Conservation (phyloP, 2,329 filamentous ascomycete genomes). For the Verticillium zaregamsianum region DNA sequence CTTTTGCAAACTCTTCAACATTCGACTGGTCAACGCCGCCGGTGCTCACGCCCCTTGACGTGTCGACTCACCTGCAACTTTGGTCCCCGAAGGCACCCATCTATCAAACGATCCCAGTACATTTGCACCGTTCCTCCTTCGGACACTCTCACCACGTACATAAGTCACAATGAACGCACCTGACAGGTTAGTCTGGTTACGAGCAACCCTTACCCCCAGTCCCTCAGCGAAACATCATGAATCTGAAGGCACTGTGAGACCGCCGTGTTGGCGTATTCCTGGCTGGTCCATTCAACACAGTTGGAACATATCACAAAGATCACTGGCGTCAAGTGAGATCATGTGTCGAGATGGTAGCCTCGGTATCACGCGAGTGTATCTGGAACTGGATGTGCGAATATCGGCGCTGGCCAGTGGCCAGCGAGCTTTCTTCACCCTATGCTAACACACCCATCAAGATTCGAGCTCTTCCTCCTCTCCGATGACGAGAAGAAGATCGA, state of each 20-base stretch:
- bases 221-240: too few species aligned
- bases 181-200: constrained; percentile 1
- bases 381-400: too few species aligned
- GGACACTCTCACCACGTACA: background rate
- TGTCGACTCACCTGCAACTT: background rate
- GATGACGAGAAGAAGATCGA: constrained; percentile 93
- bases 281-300: too few species aligned
- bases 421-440: background rate
- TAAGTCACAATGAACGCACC: constrained; percentile 5
- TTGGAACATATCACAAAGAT: too few species aligned
- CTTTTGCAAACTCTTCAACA: background rate
- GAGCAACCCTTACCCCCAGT: background rate
- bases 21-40: background rate
- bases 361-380: too few species aligned
- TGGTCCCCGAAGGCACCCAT: background rate
- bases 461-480: constrained; percentile 85
- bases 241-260: too few species aligned
- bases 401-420: too few species aligned
- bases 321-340: too few species aligned
- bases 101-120: background rate
- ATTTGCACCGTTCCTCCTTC: too few species aligned
- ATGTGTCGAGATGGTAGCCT: too few species aligned
- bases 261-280: too few species aligned
- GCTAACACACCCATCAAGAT: constrained; percentile 48
- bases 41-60: background rate